Conservation (phyloP, 371 early-diverging fungal genomes). For the Cladochytrium tenue region DNA sequence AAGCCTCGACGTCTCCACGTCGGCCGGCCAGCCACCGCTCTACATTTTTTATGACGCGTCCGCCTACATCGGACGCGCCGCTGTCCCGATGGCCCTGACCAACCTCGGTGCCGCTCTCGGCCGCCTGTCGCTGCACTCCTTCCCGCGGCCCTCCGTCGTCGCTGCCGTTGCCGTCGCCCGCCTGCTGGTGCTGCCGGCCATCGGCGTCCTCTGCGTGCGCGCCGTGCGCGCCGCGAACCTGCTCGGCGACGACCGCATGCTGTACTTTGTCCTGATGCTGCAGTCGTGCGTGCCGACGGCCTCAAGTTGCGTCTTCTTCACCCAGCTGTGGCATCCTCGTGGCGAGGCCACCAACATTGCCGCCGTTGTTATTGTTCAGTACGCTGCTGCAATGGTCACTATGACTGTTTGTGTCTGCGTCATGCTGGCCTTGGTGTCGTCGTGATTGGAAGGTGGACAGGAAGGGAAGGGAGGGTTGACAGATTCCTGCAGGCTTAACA, state of each 20-base stretch:
- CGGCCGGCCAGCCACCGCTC: conserved; percentile 43
- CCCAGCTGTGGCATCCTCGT: conserved; percentile 32
- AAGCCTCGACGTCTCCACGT: conserved; percentile 12
- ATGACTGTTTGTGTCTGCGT: conserved; percentile 10
- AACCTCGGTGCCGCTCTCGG: conserved; percentile 61
- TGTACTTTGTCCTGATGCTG: conserved; percentile 56
- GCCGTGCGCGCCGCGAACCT: conserved; percentile 17
- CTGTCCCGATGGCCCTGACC: conserved; percentile 52
- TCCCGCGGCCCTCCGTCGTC: conserved; percentile 15
- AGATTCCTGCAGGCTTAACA: no score
- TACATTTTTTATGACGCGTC: conserved; percentile 47
- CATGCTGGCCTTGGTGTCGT: conserved; percentile 9
- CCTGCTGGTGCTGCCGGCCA: conserved; percentile 43
- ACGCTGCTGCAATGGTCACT: conserved; percentile 4
- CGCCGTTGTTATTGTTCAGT: conserved; percentile 32
- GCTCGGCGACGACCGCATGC: conserved; percentile 43
- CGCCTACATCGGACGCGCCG: conserved; percentile 47
- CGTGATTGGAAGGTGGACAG: no score
- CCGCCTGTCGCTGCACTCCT: conserved; percentile 29
- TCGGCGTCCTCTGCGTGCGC: conserved; percentile 43
- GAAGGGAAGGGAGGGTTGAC: no score
- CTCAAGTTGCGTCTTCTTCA: conserved; percentile 30
- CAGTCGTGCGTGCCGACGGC: conserved; percentile 40
- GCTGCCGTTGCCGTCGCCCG: conserved; percentile 39
- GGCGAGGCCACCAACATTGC: conserved; percentile 36